These are phyloP conservation scores for Lentinula sp. DNA, from an alignment of 768 basidiomycete species.

Conservation along the genomic window DNA sequence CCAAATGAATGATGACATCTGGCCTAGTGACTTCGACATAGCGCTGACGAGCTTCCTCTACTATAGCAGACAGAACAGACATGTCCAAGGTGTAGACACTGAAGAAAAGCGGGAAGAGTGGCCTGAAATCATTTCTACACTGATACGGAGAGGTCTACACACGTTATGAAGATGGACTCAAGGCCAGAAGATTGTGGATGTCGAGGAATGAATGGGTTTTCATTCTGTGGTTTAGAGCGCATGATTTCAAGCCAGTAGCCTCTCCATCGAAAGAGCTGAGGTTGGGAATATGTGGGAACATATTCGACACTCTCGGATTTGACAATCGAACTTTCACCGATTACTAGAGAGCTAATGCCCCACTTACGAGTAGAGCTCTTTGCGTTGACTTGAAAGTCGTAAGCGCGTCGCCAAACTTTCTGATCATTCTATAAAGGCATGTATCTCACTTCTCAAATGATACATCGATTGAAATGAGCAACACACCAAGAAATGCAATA, in stretches of 20 bases:
- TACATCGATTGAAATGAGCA: neutral
- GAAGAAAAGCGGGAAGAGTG: neutral
- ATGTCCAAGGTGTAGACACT: conserved; percentile 41
- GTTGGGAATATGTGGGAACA: conserved; percentile 32
- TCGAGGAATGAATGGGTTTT: neutral
- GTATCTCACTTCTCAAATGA: neutral
- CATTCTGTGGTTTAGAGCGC: conserved; percentile 7
- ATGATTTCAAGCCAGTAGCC: conserved; percentile 37
- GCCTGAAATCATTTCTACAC: neutral
- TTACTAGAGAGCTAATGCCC: conserved; percentile 10
- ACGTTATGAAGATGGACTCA: conserved; percentile 25
- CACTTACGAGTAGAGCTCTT: conserved; percentile 34
- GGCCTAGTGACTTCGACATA: conserved; percentile 35
- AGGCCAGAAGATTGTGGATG: neutral
- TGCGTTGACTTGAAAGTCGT: conserved; percentile 35
- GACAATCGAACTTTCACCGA: neutral
- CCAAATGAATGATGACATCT: conserved; percentile 34
- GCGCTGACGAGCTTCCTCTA: conserved; percentile 33
- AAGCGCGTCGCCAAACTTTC: conserved; percentile 34
- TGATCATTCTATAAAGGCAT: conserved; percentile 27
- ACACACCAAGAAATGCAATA: conserved; percentile 36
- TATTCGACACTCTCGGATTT: conserved; percentile 26
- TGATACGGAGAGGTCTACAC: conserved; percentile 10
- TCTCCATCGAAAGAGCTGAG: conserved; percentile 39
- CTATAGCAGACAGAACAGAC: conserved; percentile 31